Evolutionary conservation across 192 early-diverging fungal genomes (phyloP).

Genomic region (Lobosporangium transversale): DNA sequence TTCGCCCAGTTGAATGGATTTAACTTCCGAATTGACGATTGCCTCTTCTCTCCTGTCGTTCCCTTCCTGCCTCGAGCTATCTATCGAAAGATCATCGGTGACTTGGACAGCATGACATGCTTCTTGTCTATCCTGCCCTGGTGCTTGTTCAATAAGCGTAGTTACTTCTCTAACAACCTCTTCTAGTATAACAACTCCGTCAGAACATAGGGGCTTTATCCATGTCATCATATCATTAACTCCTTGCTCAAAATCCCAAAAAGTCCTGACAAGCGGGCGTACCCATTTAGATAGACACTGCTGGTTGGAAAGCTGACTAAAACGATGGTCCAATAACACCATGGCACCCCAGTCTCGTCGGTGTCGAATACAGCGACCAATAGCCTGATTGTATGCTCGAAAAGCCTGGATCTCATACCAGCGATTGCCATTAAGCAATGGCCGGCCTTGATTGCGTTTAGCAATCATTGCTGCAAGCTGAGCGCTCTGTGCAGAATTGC

Average conservation of each 20-base stretch:
- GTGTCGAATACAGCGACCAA: conserved; percentile 69
- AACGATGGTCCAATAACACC: conserved; percentile 64
- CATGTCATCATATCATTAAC: conserved; percentile 13
- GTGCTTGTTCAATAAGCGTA: background rate
- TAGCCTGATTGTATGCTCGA: conserved; percentile 73
- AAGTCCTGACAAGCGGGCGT: conserved; percentile 45
- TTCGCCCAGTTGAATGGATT: no score
- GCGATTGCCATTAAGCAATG: conserved; percentile 54
- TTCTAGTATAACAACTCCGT: background rate
- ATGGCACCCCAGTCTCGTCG: conserved; percentile 73
- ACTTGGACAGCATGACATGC: no score
- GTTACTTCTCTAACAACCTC: background rate
- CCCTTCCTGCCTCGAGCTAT: no score
- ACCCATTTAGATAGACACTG: conserved; percentile 78
- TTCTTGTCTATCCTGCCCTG: no score
- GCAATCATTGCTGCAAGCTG: background rate
- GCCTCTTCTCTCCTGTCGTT: no score
- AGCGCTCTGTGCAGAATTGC: background rate
- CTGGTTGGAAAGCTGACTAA: conserved; percentile 56
- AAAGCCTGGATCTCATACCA: conserved; percentile 74
- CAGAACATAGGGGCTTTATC: background rate
- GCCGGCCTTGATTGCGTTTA: background rate
- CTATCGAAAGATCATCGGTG: no score
- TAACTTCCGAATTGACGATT: no score
- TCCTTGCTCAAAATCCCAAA: conserved; percentile 47